These are phyloP conservation scores for Laburnicola sp. DNA, from an alignment of 2,329 filamentous ascomycete species.

Conservation along the genomic window DNA sequence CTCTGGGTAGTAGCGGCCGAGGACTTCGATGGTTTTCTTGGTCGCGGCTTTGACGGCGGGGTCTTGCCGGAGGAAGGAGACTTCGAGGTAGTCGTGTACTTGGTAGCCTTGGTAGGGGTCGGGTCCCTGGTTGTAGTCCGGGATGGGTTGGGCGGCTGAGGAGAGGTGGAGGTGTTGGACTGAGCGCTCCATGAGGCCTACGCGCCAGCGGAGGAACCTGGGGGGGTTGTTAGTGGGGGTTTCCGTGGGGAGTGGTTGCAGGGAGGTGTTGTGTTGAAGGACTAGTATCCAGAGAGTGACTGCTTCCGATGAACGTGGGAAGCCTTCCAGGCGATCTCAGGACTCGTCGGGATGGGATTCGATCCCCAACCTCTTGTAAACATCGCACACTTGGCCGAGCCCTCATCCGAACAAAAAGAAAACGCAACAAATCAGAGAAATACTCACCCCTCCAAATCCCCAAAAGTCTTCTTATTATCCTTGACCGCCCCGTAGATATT, in stretches of 20 bases:
- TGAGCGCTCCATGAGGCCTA: conserved; percentile 86
- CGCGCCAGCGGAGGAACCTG: conserved; percentile 88
- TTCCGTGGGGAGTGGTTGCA: not conserved
- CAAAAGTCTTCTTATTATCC: conserved; percentile 78
- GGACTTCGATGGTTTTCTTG: conserved; percentile 78
- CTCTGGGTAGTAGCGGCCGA: conserved; percentile 85
- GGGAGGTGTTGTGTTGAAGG: no score
- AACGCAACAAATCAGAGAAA: not conserved
- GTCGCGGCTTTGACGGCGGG: conserved; percentile 74
- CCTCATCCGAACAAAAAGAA: no score
- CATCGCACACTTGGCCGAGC: no score
- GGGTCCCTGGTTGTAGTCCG: conserved; percentile 63
- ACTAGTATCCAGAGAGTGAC: no score
- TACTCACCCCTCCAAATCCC: conserved; percentile 73
- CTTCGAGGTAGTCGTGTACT: conserved; percentile 88
- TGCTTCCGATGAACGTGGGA: no score
- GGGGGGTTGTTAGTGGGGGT: conserved; percentile 5
- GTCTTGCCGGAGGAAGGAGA: conserved; percentile 84
- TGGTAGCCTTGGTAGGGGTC: conserved; percentile 92
- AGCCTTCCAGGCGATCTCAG: no score
- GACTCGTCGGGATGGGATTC: no score
- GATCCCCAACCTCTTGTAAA: no score
- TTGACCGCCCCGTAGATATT: conserved; percentile 91
- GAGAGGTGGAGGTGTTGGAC: conserved; percentile 72
- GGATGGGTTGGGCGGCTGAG: conserved; percentile 69